Conservation (phyloP, 2,329 filamentous ascomycete species). For the Penicillium sp. region DNA sequence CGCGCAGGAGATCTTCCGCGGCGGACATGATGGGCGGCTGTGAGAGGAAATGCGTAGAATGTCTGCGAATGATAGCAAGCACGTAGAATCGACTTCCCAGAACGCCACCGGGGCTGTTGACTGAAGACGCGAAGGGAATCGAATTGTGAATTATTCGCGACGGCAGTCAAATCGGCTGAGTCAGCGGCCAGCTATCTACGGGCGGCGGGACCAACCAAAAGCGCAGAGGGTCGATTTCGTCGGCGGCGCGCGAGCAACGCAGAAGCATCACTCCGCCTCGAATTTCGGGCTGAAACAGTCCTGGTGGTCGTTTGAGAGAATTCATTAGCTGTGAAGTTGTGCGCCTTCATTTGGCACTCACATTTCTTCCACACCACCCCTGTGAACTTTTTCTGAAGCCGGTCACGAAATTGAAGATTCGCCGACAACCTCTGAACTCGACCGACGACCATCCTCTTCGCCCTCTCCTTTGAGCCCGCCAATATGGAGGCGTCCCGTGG, state of each 20-base stretch:
- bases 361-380: no score
- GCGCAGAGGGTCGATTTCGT: slow-evolving; percentile 24
- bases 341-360: not conserved
- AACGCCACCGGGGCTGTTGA: not conserved
- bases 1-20: slow-evolving; percentile 88
- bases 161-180: slow-evolving; percentile 20
- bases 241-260: slow-evolving; percentile 5
- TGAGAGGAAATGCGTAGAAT: not conserved
- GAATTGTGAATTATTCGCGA: slow-evolving; percentile 9
- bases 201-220: slow-evolving; percentile 26
- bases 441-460: not conserved
- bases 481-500: slow-evolving; percentile 89
- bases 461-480: slow-evolving; percentile 16
- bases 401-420: not conserved
- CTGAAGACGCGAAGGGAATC: not conserved
- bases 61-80: not conserved
- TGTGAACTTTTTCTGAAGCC: not conserved
- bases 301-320: not conserved
- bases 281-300: slow-evolving; percentile 7
- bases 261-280: slow-evolving; percentile 8
- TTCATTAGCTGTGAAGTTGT: not conserved
- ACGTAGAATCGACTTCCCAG: not conserved
- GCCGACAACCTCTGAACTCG: slow-evolving; percentile 1
- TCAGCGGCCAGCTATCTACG: slow-evolving; percentile 24
- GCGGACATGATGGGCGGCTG: slow-evolving; percentile 70